Evolutionary conservation across 345 rosid genomes (phyloP).

Genomic region (thale cress (Arabidopsis thaliana)): DNA sequence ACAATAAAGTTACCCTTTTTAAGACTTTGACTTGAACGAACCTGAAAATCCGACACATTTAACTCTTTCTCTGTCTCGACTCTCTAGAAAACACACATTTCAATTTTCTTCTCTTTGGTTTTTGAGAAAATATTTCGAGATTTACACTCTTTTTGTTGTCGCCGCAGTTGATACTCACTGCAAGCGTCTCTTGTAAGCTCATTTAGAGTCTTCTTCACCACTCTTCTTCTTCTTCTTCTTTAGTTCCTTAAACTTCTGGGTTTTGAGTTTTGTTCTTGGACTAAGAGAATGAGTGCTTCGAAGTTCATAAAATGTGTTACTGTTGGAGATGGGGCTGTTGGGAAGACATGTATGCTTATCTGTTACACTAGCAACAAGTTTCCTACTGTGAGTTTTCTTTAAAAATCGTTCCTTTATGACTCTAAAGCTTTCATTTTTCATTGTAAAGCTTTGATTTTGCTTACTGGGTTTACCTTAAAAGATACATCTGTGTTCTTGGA

Average conservation of each 20-base stretch:
- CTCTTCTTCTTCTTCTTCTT: slow-evolving; percentile 26
- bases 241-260: slow-evolving; percentile 9
- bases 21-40: slow-evolving; percentile 49
- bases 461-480: background rate
- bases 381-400: slow-evolving; percentile 72
- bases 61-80: slow-evolving; percentile 33
- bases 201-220: slow-evolving; percentile 23
- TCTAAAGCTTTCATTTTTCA: background rate
- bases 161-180: slow-evolving; percentile 17
- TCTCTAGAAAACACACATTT: slow-evolving; percentile 26
- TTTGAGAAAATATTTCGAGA: slow-evolving; percentile 27
- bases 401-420: background rate
- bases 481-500: too few species aligned
- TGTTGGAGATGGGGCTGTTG: slow-evolving; percentile 99
- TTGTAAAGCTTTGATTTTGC: slow-evolving; percentile 20
- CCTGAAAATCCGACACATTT: slow-evolving; percentile 38
- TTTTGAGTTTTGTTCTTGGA: slow-evolving; percentile 23
- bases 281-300: slow-evolving; percentile 77
- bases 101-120: slow-evolving; percentile 15
- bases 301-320: slow-evolving; percentile 99
- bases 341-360: slow-evolving; percentile 99
- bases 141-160: slow-evolving; percentile 29
- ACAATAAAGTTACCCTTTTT: slow-evolving; percentile 50
- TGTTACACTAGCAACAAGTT: slow-evolving; percentile 99
- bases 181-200: slow-evolving; percentile 40